Evolutionary conservation across 805 yeast genomes (phyloP).

Genomic region (Hagleromyces aurorensis): DNA sequence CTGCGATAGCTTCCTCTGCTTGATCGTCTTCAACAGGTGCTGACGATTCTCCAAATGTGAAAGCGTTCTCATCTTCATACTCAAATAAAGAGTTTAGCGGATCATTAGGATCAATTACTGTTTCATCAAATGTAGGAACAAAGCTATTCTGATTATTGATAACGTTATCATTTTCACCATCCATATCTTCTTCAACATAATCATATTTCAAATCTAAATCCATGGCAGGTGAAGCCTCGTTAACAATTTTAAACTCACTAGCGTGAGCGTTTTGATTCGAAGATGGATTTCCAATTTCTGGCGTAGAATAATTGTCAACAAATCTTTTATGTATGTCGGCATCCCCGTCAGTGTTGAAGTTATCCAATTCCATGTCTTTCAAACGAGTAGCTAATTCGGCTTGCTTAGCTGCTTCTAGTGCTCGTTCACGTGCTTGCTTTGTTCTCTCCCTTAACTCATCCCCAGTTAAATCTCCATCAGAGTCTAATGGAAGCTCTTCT

Average conservation of each 20-base stretch:
- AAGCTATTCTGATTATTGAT: constrained; percentile 16
- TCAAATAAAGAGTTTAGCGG: constrained; percentile 34
- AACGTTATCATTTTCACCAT: constrained; percentile 12
- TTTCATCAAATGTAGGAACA: constrained; percentile 22
- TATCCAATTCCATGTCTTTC: constrained; percentile 11
- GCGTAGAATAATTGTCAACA: constrained; percentile 23
- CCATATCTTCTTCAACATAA: constrained; percentile 10
- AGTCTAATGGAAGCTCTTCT: constrained; percentile 61
- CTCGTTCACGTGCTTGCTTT: constrained; percentile 56
- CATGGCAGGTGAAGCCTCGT: constrained; percentile 22
- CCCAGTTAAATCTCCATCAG: constrained; percentile 35
- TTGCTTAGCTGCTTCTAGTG: constrained; percentile 58
- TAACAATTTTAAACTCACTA: constrained; percentile 14
- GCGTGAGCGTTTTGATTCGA: too few species aligned
- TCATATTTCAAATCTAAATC: constrained; percentile 23
- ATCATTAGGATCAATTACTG: constrained; percentile 32
- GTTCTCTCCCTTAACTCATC: constrained; percentile 59
- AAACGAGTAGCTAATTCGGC: constrained; percentile 33
- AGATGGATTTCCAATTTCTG: constrained; percentile 12
- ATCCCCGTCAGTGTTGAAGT: constrained; percentile 8
- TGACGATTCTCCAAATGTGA: constrained; percentile 33
- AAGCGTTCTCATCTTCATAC: constrained; percentile 48
- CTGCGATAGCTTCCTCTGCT: constrained; percentile 36
- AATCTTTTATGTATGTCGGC: constrained; percentile 20
- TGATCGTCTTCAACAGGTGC: constrained; percentile 39